Evolutionary conservation across 345 rosid genomes (phyloP).

Genomic region (Schrenkiella parvula): DNA sequence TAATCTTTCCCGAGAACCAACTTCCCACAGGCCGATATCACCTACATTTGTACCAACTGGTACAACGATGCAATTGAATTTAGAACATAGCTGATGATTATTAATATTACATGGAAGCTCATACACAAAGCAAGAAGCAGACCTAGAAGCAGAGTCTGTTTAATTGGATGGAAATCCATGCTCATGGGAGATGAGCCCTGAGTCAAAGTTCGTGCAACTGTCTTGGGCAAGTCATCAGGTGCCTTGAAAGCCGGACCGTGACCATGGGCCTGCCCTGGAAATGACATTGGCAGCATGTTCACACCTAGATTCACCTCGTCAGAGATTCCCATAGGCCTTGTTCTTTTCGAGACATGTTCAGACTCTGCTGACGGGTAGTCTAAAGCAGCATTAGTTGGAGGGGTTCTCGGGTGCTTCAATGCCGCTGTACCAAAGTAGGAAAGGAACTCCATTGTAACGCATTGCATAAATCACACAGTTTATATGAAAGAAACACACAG

Average conservation of each 20-base stretch:
- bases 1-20: slow-evolving; percentile 76
- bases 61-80: slow-evolving; percentile 22
- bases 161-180: slow-evolving; percentile 96
- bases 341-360: slow-evolving; percentile 84
- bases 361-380: slow-evolving; percentile 91
- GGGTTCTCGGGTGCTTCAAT: slow-evolving; percentile 95
- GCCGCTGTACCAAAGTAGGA: slow-evolving; percentile 44
- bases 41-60: slow-evolving; percentile 98
- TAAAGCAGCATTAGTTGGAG: slow-evolving; percentile 63
- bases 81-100: background rate
- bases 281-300: slow-evolving; percentile 71
- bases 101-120: background rate
- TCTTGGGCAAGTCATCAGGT: slow-evolving; percentile 83
- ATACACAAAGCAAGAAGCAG: slow-evolving; percentile 10
- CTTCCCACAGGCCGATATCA: slow-evolving; percentile 88
- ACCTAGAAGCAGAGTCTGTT: slow-evolving; percentile 92
- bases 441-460: slow-evolving; percentile 1
- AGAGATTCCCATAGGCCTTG: slow-evolving; percentile 82
- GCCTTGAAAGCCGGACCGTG: slow-evolving; percentile 62
- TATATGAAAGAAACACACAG: background rate
- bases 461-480: slow-evolving; percentile 1
- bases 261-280: slow-evolving; percentile 71
- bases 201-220: slow-evolving; percentile 61
- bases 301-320: slow-evolving; percentile 89
- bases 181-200: slow-evolving; percentile 94